A percentile compares a stretch with the other conserved stretches of the same genome.
Conservation (phyloP, 192 early-diverging fungal genomes). For the Umbelopsis isabellina region DNA sequence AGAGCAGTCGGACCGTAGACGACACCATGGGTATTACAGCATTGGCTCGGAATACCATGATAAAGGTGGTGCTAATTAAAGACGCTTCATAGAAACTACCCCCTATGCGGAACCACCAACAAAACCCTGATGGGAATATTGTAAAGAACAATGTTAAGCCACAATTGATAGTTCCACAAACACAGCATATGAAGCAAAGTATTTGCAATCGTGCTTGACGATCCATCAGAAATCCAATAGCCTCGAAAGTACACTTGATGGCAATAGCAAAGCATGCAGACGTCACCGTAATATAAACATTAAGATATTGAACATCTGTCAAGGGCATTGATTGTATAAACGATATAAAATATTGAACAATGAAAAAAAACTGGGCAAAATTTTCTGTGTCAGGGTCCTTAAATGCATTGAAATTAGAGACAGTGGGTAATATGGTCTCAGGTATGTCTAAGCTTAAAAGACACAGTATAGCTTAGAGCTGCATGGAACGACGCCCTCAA, state of each 20-base stretch:
- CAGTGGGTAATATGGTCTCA: no score
- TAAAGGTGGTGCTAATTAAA: background rate
- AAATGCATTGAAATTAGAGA: no score
- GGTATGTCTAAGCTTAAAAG: no score
- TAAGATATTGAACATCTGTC: background rate
- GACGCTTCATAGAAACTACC: background rate
- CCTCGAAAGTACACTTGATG: background rate
- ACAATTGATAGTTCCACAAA: background rate
- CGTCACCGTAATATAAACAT: background rate
- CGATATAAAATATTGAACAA: background rate
- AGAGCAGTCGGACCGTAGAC: background rate
- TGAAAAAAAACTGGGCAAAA: background rate
- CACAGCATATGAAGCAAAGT: conserved; percentile 9
- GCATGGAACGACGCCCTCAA: no score
- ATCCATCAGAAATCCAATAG: background rate
- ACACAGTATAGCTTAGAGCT: no score
- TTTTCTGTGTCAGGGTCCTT: background rate
- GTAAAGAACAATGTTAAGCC: background rate
- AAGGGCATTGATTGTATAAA: background rate
- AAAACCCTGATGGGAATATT: background rate
- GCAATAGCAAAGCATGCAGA: background rate
- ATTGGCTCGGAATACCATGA: background rate
- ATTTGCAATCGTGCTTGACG: conserved; percentile 3
- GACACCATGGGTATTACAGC: background rate
- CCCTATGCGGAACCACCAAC: background rate